phyloP scores from a whole-genome alignment of 208 protist genomes.

The Crithidia sp. region DNA sequence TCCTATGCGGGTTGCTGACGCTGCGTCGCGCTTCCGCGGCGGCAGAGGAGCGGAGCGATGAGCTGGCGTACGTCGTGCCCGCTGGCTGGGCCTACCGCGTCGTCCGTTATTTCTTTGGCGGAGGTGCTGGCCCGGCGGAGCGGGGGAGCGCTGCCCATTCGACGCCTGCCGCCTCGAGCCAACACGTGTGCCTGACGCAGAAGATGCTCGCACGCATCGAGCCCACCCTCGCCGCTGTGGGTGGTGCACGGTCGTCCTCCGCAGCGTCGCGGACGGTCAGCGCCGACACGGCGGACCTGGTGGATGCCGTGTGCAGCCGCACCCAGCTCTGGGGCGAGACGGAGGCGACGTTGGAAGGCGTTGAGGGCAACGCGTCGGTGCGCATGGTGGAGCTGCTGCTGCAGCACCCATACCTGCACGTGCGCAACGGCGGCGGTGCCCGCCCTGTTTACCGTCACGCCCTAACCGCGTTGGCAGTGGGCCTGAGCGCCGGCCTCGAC shows the following conservation, averaged over 20 bases:
- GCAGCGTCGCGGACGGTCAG: slow-evolving; percentile 5
- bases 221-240: slow-evolving; percentile 7
- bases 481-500: slow-evolving; percentile 51
- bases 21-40: slow-evolving; percentile 16
- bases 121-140: not conserved
- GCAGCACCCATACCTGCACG: slow-evolving; percentile 65
- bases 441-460: slow-evolving; percentile 73
- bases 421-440: slow-evolving; percentile 31
- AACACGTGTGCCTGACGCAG: slow-evolving; percentile 28
- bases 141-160: slow-evolving; percentile 3
- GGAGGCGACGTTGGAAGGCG: not conserved
- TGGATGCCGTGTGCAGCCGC: slow-evolving; percentile 67
- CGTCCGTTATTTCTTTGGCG: slow-evolving; percentile 52
- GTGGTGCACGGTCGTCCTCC: not conserved
- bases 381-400: slow-evolving; percentile 60
- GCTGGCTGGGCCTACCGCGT: slow-evolving; percentile 33
- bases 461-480: slow-evolving; percentile 51
- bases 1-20: slow-evolving; percentile 57
- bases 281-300: slow-evolving; percentile 46
- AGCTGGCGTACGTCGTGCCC: slow-evolving; percentile 37
- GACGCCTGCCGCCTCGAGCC: slow-evolving; percentile 9
- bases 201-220: slow-evolving; percentile 30
- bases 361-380: slow-evolving; percentile 45
- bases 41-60: slow-evolving; percentile 9
- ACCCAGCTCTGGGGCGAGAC: slow-evolving; percentile 23